Evolutionary conservation across 2,329 filamentous ascomycete species (phyloP).

Genomic region (Colletotrichum eremochloae): DNA sequence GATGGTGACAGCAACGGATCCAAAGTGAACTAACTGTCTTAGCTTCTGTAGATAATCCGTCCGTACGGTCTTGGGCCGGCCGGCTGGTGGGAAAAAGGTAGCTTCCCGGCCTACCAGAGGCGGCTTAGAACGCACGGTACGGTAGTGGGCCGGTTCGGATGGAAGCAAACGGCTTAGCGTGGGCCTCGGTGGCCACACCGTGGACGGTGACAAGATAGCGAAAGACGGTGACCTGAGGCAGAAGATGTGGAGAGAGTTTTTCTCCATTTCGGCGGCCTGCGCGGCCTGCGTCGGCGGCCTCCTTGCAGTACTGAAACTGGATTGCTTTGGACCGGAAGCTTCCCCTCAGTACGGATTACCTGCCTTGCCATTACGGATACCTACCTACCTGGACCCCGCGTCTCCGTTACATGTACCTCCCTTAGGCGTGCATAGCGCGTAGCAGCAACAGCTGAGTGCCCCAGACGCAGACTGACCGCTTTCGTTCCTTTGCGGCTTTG

Average conservation of each 20-base stretch:
- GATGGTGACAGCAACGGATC: not conserved
- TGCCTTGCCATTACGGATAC: conserved; percentile 6
- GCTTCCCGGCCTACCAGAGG: not conserved
- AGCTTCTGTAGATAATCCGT: not conserved
- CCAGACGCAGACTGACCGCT: conserved; percentile 33
- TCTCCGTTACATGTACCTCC: conserved; percentile 35
- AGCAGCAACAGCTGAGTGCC: conserved; percentile 28
- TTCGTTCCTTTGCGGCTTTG: conserved; percentile 38
- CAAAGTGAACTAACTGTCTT: too few species aligned
- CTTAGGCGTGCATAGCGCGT: conserved; percentile 32
- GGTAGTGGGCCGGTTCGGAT: conserved; percentile 33
- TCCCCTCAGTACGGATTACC: conserved; percentile 24
- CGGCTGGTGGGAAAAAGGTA: not conserved
- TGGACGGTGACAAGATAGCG: conserved; percentile 6
- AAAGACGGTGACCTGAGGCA: conserved; percentile 35
- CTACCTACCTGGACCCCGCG: conserved; percentile 28
- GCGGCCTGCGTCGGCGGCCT: conserved; percentile 35
- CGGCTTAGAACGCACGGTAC: conserved; percentile 18
- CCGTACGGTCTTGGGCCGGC: not conserved
- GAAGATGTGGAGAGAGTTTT: conserved; percentile 29
- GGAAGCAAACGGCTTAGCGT: conserved; percentile 31
- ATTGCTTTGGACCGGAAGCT: conserved; percentile 27
- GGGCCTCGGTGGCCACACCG: conserved; percentile 4
- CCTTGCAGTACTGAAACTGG: conserved; percentile 32
- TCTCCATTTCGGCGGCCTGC: conserved; percentile 17